Evolutionary conservation across 2,329 filamentous ascomycete species (phyloP), one percentile per base, ranked within the genome.

Genomic region (Colletotrichum filicis): DNA sequence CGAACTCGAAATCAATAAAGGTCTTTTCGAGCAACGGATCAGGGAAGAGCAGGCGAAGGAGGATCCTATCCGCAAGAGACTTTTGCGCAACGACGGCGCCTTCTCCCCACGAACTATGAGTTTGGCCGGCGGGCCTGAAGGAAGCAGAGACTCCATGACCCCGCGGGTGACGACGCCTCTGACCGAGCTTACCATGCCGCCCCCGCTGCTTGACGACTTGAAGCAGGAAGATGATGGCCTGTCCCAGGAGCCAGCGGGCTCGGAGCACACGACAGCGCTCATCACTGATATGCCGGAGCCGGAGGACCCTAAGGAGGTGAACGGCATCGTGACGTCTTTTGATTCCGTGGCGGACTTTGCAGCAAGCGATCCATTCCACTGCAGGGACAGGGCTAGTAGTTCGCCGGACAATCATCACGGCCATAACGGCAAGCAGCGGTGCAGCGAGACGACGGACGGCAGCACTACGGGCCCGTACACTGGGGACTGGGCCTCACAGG

Each of bases 1-100:
- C 30, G 95, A 98, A 82, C 92, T 98, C 28, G 87, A 93, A 63
- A 85, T 85, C 71, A 98, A 98, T 82, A 94, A 93, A 81, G 83
- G 84, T 2, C 87, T 92, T 6, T 98, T 97, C 88, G 90, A 94
- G 76, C 84, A 84, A 60, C 91, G 89, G 75, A 90, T 96, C 55
- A 86, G 89, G 49, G 86, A 91, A 62, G 92, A 93, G 76, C 90
- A 91, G 79, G 85, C 87, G 49, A 87, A 84, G 58, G 84, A 85
- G 77, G 84, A 83, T 16, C 79, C 82, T n/a, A 79, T 82, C 32
- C 79, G 79, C 68, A 81, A 76, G 69, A 82, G 78, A 53, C 78
- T 80, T 24, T 75, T 83, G 28, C 80, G 81, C 14, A 49, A 49
- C 42, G 84, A 88, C 46, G 84, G 82, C 35, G 81, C 84, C 0